These are phyloP conservation scores for Mycena belliarum DNA, from an alignment of 768 basidiomycete species.

Conservation along the genomic window DNA sequence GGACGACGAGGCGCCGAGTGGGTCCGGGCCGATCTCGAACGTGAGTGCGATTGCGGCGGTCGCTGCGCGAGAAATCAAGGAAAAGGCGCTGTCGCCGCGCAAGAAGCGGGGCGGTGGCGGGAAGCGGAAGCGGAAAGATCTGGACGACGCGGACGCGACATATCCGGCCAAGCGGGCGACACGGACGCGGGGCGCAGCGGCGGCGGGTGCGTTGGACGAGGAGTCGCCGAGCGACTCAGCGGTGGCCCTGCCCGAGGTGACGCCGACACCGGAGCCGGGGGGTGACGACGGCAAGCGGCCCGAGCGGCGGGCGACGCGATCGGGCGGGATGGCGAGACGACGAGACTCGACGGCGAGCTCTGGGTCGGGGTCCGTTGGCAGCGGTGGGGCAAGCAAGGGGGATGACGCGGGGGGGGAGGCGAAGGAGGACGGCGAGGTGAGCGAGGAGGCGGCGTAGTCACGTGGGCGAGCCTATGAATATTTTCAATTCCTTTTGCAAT, in stretches of 20 bases:
- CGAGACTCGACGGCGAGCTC: conserved; percentile 55
- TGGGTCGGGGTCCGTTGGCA: conserved; percentile 25
- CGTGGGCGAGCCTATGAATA: neutral
- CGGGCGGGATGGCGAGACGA: conserved; percentile 40
- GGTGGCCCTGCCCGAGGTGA: conserved; percentile 24
- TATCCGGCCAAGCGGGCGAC: conserved; percentile 68
- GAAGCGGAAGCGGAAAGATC: conserved; percentile 61
- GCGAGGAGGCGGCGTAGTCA: conserved; percentile 29
- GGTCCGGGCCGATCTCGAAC: conserved; percentile 15
- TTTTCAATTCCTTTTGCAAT: neutral
- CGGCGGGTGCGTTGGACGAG: conserved; percentile 38
- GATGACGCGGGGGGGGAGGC: conserved; percentile 20
- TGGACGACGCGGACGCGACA: conserved; percentile 63
- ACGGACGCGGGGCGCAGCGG: conserved; percentile 46
- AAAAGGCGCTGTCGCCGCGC: conserved; percentile 14
- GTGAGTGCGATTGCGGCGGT: conserved; percentile 20
- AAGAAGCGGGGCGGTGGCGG: conserved; percentile 29
- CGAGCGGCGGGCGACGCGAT: conserved; percentile 51
- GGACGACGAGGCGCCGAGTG: conserved; percentile 34
- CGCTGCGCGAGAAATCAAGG: conserved; percentile 26
- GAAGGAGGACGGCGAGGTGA: conserved; percentile 44
- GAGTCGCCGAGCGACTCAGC: conserved; percentile 38
- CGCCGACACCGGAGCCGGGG: conserved; percentile 29
- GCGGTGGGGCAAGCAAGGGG: conserved; percentile 13
- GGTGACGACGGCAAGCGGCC: conserved; percentile 31